Evolutionary conservation across 192 early-diverging fungal genomes (phyloP).

Genomic region (Coemansia sp.): DNA sequence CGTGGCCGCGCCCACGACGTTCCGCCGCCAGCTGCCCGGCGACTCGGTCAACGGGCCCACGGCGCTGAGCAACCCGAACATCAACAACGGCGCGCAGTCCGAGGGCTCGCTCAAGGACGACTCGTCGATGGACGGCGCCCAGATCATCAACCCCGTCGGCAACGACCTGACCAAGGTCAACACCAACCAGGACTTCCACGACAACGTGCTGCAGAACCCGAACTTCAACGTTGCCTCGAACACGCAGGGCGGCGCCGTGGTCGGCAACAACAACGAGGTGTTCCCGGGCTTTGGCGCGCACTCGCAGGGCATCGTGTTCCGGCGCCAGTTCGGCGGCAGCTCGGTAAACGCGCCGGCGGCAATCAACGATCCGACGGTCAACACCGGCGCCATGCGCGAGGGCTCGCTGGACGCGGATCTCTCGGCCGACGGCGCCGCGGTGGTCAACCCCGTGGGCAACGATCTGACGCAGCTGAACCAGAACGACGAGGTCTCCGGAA

Average conservation of each 20-base stretch:
- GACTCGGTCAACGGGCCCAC: constrained; percentile 25
- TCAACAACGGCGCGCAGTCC: constrained; percentile 33
- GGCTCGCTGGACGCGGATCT: constrained; percentile 20
- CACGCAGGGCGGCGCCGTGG: constrained; percentile 16
- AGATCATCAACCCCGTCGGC: constrained; percentile 27
- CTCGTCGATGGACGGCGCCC: constrained; percentile 20
- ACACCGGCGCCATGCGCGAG: constrained; percentile 24
- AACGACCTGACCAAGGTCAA: constrained; percentile 22
- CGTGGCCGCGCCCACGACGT: neutral
- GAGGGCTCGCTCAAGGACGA: constrained; percentile 24
- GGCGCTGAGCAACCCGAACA: constrained; percentile 25
- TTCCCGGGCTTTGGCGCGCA: neutral
- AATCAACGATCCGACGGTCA: constrained; percentile 17
- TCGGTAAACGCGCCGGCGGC: constrained; percentile 23
- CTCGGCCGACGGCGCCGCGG: constrained; percentile 20
- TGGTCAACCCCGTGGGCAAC: constrained; percentile 35
- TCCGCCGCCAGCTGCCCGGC: constrained; percentile 5
- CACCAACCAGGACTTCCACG: constrained; percentile 28
- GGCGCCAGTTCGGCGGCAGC: neutral
- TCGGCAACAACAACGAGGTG: constrained; percentile 32
- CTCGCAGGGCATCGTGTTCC: constrained; percentile 1
- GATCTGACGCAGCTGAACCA: constrained; percentile 24
- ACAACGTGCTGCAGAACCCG: constrained; percentile 35
- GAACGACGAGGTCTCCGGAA: constrained; percentile 31
- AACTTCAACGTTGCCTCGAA: constrained; percentile 20